Evolutionary conservation across 306 rosid genomes (phyloP).

Genomic region (Quillaja saponaria): DNA sequence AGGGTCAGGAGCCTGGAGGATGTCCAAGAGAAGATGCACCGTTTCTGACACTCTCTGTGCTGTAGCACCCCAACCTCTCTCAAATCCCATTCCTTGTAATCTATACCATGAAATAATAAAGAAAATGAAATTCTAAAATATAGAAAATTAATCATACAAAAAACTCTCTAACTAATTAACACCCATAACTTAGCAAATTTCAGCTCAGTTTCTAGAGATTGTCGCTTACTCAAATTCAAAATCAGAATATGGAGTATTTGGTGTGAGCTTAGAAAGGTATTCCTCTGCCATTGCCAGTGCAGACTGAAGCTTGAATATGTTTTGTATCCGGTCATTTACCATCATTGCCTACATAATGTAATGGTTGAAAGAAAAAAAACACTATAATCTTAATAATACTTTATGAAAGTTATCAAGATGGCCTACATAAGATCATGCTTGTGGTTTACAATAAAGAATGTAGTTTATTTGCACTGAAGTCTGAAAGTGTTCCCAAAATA

Average conservation of each 20-base stretch:
- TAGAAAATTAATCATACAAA: not conserved
- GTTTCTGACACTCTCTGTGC: conserved; percentile 54
- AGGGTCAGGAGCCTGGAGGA: conserved; percentile 84
- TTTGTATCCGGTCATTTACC: conserved; percentile 60
- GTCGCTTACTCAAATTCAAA: conserved; percentile 61
- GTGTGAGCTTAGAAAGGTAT: conserved; percentile 44
- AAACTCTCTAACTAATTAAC: conserved; percentile 10
- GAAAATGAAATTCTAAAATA: conserved; percentile 1
- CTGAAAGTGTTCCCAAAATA: not conserved
- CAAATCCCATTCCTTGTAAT: conserved; percentile 75
- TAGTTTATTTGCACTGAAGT: not conserved
- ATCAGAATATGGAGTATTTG: conserved; percentile 51
- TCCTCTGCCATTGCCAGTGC: conserved; percentile 69
- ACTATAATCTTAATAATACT: not conserved
- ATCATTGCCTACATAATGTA: conserved; percentile 53
- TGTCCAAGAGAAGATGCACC: conserved; percentile 75
- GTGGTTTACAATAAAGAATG: not conserved
- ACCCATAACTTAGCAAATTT: not conserved
- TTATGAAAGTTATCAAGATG: not conserved
- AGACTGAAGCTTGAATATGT: conserved; percentile 58
- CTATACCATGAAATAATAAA: conserved; percentile 33
- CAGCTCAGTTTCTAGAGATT: not conserved
- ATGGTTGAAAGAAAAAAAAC: not conserved
- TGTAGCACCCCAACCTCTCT: conserved; percentile 76
- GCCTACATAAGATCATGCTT: not conserved